phyloP scores from a whole-genome alignment of 2,329 filamentous ascomycete genomes.

The Fusarium humuli region DNA sequence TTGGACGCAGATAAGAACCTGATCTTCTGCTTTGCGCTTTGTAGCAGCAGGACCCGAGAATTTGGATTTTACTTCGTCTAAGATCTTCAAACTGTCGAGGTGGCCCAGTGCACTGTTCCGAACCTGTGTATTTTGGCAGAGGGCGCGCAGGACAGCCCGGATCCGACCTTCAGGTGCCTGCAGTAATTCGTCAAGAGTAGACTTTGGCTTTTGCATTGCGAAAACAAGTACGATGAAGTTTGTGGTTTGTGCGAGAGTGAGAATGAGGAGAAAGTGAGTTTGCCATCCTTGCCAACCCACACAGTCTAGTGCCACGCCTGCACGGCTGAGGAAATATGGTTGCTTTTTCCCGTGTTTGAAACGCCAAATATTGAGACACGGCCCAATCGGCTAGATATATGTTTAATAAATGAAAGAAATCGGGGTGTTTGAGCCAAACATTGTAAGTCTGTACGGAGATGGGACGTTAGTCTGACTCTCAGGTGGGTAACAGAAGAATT shows the following conservation, averaged over 20 bases:
- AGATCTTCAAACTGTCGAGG: conserved; percentile 1
- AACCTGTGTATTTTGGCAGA: conserved; percentile 17
- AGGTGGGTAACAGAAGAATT: too few relatives aligned
- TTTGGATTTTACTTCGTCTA: too few relatives aligned
- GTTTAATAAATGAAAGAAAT: not conserved
- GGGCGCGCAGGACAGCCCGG: conserved; percentile 24
- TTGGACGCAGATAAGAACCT: conserved; percentile 21
- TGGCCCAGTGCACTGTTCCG: not conserved
- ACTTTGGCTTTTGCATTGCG: not conserved
- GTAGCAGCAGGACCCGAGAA: too few relatives aligned
- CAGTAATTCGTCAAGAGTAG: not conserved
- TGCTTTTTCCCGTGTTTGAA: not conserved
- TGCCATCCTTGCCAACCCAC: not conserved
- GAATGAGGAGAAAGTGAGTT: not conserved
- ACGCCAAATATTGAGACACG: conserved; percentile 21
- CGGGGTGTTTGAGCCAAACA: not conserved
- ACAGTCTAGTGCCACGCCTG: not conserved
- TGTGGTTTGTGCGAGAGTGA: not conserved
- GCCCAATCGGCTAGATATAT: not conserved
- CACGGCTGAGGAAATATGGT: not conserved
- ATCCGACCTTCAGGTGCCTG: conserved; percentile 18
- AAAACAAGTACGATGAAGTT: not conserved
- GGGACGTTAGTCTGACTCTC: not conserved
- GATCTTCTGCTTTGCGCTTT: conserved; percentile 30
- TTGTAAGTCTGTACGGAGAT: not conserved